These are phyloP conservation scores for Mucor sp. DNA, from an alignment of 371 early-diverging fungal genomes.

Conservation along the genomic window DNA sequence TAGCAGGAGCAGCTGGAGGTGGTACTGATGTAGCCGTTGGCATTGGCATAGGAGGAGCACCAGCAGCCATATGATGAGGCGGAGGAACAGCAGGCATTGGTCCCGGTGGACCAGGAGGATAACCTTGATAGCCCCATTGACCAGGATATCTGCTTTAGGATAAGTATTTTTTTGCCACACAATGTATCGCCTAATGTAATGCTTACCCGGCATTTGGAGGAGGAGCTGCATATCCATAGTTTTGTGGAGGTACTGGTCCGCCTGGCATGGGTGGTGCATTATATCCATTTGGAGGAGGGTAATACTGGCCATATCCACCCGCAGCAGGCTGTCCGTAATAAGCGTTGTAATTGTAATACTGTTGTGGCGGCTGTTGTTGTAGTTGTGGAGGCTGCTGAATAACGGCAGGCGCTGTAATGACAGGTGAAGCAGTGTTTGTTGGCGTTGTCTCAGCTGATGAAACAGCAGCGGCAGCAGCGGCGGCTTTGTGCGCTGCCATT, in stretches of 20 bases:
- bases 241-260: not conserved
- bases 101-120: slow-evolving; percentile 8
- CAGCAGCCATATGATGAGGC: not conserved
- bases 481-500: slow-evolving; percentile 43
- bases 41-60: not conserved
- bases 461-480: not conserved
- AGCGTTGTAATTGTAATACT: not conserved
- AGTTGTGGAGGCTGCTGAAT: slow-evolving; percentile 1
- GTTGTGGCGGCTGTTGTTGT: not conserved
- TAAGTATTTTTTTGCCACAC: not conserved
- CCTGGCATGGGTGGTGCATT: slow-evolving; percentile 17
- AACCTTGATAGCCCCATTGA: slow-evolving; percentile 9
- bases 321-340: slow-evolving; percentile 6
- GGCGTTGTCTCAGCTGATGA: not conserved
- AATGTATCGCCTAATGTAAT: too few species aligned
- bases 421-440: not conserved
- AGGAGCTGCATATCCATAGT: slow-evolving; percentile 6
- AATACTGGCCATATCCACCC: slow-evolving; percentile 11
- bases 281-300: slow-evolving; percentile 25
- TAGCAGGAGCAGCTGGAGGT: not conserved
- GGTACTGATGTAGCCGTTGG: not conserved
- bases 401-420: slow-evolving; percentile 9
- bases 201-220: slow-evolving; percentile 24
- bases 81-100: not conserved
- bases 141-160: not conserved